phyloP scores from a whole-genome alignment of 805 yeast genomes.

The Phaffomyces thermotolerans region DNA sequence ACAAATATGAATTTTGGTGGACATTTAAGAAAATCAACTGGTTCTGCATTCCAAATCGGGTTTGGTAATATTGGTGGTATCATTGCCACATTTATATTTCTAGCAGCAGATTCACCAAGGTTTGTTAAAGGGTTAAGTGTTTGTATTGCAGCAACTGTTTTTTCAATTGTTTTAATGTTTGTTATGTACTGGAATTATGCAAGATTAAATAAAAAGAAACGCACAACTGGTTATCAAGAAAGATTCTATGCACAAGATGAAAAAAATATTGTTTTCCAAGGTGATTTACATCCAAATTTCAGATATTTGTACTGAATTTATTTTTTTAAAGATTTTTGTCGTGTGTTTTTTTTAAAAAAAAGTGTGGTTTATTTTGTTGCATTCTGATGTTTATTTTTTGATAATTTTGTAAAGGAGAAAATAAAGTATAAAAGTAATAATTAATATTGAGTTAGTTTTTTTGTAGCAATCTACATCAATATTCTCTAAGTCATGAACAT shows the following conservation, averaged over 20 bases:
- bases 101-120: constrained; percentile 32
- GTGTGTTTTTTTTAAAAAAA: too few relatives aligned
- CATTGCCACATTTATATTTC: constrained; percentile 32
- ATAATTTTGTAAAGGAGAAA: too few relatives aligned
- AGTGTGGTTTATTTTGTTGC: too few relatives aligned
- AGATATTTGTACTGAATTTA: constrained; percentile 37
- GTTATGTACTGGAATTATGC: constrained; percentile 27
- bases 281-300: constrained; percentile 38
- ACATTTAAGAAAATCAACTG: constrained; percentile 32
- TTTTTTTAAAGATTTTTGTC: too few relatives aligned
- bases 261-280: constrained; percentile 28
- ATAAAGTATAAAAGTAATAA: too few relatives aligned
- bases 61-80: constrained; percentile 36
- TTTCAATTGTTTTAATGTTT: constrained; percentile 32
- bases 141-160: constrained; percentile 35
- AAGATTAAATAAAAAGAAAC: constrained; percentile 30
- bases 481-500: too few relatives aligned
- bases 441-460: too few relatives aligned
- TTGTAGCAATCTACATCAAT: too few relatives aligned
- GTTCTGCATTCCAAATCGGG: constrained; percentile 32
- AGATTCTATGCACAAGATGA: constrained; percentile 26
- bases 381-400: too few relatives aligned
- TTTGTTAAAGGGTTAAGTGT: constrained; percentile 34
- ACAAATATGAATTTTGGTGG: constrained; percentile 34
- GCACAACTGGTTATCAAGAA: constrained; percentile 25